Conservation (phyloP, 2,329 filamentous ascomycete species). For the Biscogniauxia mediterranea region DNA sequence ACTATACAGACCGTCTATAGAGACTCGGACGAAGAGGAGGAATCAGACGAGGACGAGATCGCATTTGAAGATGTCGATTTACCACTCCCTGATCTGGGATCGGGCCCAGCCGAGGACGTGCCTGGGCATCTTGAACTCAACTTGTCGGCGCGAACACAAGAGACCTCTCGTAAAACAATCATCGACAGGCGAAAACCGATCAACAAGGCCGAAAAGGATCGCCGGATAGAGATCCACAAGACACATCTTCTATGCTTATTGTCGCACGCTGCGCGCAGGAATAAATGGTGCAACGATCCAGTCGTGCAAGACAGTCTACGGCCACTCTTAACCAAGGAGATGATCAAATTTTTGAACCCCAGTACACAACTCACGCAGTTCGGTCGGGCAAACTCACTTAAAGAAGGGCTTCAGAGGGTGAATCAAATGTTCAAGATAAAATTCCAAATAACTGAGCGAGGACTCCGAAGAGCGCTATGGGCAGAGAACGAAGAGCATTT, state of each 20-base stretch:
- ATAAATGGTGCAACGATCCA: constrained; percentile 83
- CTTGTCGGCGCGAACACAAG: constrained; percentile 45
- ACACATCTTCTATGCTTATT: constrained; percentile 81
- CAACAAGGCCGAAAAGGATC: constrained; percentile 51
- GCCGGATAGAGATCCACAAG: constrained; percentile 78
- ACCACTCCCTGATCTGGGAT: constrained; percentile 24
- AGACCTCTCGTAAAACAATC: constrained; percentile 28
- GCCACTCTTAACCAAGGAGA: constrained; percentile 64
- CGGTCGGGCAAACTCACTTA: constrained; percentile 70
- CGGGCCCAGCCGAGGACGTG: constrained; percentile 22
- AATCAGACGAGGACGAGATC: constrained; percentile 42
- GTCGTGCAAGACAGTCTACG: constrained; percentile 66
- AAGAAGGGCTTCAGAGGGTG: constrained; percentile 72
- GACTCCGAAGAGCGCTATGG: constrained; percentile 72
- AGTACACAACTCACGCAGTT: constrained; percentile 68
- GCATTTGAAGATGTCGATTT: constrained; percentile 52
- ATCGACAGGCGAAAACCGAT: constrained; percentile 50
- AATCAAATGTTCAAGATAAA: constrained; percentile 65
- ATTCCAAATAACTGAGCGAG: constrained; percentile 70
- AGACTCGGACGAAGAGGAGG: constrained; percentile 44
- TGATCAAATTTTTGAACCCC: constrained; percentile 66
- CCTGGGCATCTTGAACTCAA: constrained; percentile 49
- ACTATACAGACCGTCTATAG: constrained; percentile 51
- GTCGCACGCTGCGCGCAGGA: constrained; percentile 72
- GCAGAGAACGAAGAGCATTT: constrained; percentile 63